phyloP scores from a whole-genome alignment of 2,329 filamentous ascomycete genomes.

The Paecilomyces sp. region DNA sequence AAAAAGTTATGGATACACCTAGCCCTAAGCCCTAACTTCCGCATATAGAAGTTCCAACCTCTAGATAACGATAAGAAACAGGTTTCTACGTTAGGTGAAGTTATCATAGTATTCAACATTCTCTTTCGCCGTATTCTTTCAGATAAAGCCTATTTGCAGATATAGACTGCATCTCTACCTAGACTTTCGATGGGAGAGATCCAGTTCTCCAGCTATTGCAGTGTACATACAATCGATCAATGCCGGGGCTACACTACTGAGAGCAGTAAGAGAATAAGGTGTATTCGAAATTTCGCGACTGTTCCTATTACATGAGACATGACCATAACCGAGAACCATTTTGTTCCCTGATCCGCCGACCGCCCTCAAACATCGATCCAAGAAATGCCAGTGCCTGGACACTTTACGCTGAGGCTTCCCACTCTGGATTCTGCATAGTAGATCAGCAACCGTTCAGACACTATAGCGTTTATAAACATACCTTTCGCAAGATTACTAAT shows the following conservation, averaged over 20 bases:
- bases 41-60: not conserved
- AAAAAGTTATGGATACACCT: constrained; percentile 21
- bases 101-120: not conserved
- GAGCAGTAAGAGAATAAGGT: constrained; percentile 12
- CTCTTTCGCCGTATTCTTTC: not conserved
- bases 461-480: constrained; percentile 38
- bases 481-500: constrained; percentile 93
- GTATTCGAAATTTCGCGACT: constrained; percentile 24
- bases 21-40: constrained; percentile 36
- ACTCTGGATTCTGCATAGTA: constrained; percentile 37
- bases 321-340: constrained; percentile 17
- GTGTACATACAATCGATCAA: constrained; percentile 4
- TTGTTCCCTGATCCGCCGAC: constrained; percentile 10
- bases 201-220: constrained; percentile 2
- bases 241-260: constrained; percentile 3
- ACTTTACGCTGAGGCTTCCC: constrained; percentile 32
- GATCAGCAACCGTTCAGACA: constrained; percentile 15
- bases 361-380: constrained; percentile 10
- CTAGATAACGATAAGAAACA: not conserved
- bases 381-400: constrained; percentile 4
- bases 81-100: not conserved
- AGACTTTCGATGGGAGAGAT: not conserved
- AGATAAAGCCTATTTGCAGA: not conserved
- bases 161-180: not conserved
- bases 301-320: constrained; percentile 29